Evolutionary conservation across 306 rosid genomes (phyloP), one percentile per base, ranked within the genome.

Genomic region (Fragaria iinumae): DNA sequence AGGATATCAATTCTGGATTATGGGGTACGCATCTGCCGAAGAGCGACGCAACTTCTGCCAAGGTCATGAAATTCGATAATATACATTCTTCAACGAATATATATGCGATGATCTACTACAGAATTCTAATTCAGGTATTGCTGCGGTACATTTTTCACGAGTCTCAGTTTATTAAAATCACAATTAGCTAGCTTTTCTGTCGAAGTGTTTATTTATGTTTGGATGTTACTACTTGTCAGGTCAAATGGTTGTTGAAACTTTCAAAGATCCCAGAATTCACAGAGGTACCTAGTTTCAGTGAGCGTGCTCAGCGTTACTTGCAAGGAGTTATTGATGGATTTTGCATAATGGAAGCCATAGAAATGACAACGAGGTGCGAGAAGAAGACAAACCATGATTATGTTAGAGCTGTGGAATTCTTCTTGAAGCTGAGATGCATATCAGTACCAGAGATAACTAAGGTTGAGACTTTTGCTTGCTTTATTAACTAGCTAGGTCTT

Each of bases 351-450:
- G 97, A 93, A 72, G 97, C 96, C 11, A 74, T 81, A 78, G 96
- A 89, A 80, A 80, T 93, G 38, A 88, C 89, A 76, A 82, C 81
- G 47, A 89, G 53, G 53, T 48, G 88, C 78, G 96, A 93, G 89
- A 85, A 62, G 79, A 89, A 80, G 56, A 90, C 94, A 4, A 90
- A 48, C 53, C 6, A 90, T 74, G 96, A 93, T 69, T 92, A 90
- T 81, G 96, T 93, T 1, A 90, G 90, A 85, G 97, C 97, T 11
- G 96, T 89, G 69, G 97, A 93, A 80, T 93, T 89, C 78, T 88
- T 87, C 87, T 86, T 93, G 89, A 93, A 93, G 76, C 90, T 82
- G 79, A 93, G 87, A 64, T 93, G 94, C 64, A 87, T 88, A 81
- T 69, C 88, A 10, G 84, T 87, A 84, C 80, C 86, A 0, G 94